Evolutionary conservation across 345 rosid genomes (phyloP), one percentile per base, ranked within the genome.

Genomic region (Dovyalis caffra): DNA sequence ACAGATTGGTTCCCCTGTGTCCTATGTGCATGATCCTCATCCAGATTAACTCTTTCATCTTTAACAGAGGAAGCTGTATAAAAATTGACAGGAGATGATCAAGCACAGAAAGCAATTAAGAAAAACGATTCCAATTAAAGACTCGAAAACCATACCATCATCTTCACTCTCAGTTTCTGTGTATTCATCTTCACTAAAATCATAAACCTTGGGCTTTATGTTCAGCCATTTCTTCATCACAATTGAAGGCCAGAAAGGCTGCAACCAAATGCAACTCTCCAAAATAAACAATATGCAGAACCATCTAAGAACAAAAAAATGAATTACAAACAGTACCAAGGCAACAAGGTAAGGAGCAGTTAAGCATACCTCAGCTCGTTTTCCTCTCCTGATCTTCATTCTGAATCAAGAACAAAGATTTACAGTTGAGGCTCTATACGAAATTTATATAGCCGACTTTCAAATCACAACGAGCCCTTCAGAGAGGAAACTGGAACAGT

Each of bases 181-280:
- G 70, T 92, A 83, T 85, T 96, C 99, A 58, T 96, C 99, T 79
- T 91, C 99, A 35, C 99, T 96, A 81, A 96, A 96, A 75, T 96
- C 99, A 68, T 80, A 74, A 25, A 77, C 86, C 86, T 87, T 86
- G 0, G 98, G 99, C 83, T 88, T 88, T 77, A 92, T 92, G 77
- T 96, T 96, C 28, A 96, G 51, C 99, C 99, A 96, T 80, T 93
- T 96, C 87, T 93, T 96, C 97, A 96, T 88, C 73, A 96, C 91
- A 84, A 89, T 79, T 53, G 98, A 95, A 61, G 97, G 97, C 97
- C 97, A 92, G 77, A 93, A 96, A 29, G 84, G 87, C 97, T 96
- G 86, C 80, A 79, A 74, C 1, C 16, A 71, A 72, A 71, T 43
- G 64, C 56, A 68, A 64, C 64, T 32, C 23, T 56, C 78, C 71